Evolutionary conservation across 2,329 filamentous ascomycete species (phyloP), one percentile per base, ranked within the genome.

Genomic region (Monilinia laxa): DNA sequence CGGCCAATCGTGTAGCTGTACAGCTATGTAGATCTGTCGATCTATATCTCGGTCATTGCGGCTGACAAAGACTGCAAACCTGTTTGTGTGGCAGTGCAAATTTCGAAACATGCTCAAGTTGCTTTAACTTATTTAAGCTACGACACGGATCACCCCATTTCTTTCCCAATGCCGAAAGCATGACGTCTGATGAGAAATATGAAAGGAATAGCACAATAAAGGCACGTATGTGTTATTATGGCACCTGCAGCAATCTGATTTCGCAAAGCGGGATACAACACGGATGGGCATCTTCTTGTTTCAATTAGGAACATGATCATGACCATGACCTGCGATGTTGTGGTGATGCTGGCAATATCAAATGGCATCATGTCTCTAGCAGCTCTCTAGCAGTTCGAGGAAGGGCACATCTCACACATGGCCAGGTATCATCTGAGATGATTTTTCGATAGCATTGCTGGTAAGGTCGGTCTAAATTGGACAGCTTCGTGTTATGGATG

Each of bases 61-160:
- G 31, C 45, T 18, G 18, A 16, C 20, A 3, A 23, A 23, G 28
- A 16, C 25, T 54, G 7, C n/a, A 35, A 55, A 55, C 53, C 53
- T 35, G 53, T 23, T 55, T 55, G 9, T 51, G 58, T 62, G 58
- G 58, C 58, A 20, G 58, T 62, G 58, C 35, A 31, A 23, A 28
- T 64, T 40, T 23, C 38, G 5, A 23, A 53, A 28, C 12, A 53
- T 54, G 57, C 28, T 16, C 4, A 18, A 18, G 28, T 49, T 59
- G 54, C 7, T 20, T 20, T 9, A 47, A 18, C 16, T 20, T 16
- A 53, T 53, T 23, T 23, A 53, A 53, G 16, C 51, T 3, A 18
- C 16, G 23, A 45, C 23, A 45, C 10, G 14, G 51, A 47, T 47
- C 40, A 47, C 25, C 55, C n/a, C 40, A 49, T 56, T 42, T 35